Evolutionary conservation across 192 early-diverging fungal genomes (phyloP).

Genomic region (Ambispora gerdemannii): DNA sequence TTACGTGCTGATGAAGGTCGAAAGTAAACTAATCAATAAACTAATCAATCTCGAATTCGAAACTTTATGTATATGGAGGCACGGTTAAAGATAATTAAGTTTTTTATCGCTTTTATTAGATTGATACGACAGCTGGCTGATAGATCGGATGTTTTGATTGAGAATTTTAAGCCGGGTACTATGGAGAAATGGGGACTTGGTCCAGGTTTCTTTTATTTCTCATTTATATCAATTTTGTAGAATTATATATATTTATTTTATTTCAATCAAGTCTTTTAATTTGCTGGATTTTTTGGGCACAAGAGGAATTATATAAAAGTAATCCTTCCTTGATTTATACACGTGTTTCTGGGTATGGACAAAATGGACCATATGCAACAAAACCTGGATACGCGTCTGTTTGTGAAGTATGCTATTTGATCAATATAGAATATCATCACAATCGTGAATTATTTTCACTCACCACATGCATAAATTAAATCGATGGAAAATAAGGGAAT

Average conservation of each 20-base stretch:
- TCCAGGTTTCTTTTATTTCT: conserved; percentile 32
- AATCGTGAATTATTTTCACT: not conserved
- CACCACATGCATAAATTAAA: not conserved
- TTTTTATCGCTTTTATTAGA: not conserved
- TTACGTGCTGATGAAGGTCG: conserved; percentile 40
- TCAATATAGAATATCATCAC: not conserved
- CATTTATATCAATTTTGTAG: not conserved
- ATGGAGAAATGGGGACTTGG: conserved; percentile 59
- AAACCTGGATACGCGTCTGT: conserved; percentile 51
- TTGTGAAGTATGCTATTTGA: conserved; percentile 42
- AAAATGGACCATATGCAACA: conserved; percentile 47
- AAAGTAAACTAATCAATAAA: conserved; percentile 31
- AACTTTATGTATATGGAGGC: not conserved
- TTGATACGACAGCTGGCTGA: conserved; percentile 20
- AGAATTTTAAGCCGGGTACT: conserved; percentile 53
- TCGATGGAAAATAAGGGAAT: conserved; percentile 34
- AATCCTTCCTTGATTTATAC: conserved; percentile 48
- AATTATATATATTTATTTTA: not conserved
- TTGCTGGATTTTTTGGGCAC: not conserved
- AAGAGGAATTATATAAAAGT: conserved; percentile 40
- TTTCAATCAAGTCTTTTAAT: not conserved
- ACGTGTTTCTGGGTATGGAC: conserved; percentile 52
- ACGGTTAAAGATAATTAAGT: no score
- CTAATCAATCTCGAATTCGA: not conserved
- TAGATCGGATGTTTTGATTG: conserved; percentile 47